Conservation (phyloP, 2,329 filamentous ascomycete genomes). For the Fusarium floridanum region DNA sequence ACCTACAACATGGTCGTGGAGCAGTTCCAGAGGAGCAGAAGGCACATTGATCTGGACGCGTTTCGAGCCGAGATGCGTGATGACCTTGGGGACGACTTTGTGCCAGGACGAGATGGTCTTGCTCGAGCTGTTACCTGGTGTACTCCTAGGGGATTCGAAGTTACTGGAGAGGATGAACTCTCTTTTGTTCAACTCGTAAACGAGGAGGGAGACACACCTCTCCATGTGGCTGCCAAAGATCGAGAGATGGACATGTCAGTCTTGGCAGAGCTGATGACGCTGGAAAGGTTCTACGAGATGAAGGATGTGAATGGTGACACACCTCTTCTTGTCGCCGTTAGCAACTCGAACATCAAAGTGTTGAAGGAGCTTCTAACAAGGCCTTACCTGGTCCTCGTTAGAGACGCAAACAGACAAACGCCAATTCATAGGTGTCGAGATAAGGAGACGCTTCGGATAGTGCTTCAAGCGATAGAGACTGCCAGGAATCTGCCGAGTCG, state of each 20-base stretch:
- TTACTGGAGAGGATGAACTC: not conserved
- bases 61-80: not conserved
- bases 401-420: not conserved
- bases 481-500: not conserved
- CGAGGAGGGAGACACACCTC: not conserved
- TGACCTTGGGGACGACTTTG: not conserved
- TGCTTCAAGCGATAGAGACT: not conserved
- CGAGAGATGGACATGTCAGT: not conserved
- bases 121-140: not conserved
- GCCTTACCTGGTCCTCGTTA: not conserved
- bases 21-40: not conserved
- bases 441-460: not conserved
- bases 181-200: not conserved
- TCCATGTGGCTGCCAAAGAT: not conserved
- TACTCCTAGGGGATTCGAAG: not conserved
- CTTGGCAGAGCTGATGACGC: not conserved
- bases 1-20: not conserved
- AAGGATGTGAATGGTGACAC: not conserved
- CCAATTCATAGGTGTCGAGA: not conserved
- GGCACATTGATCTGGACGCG: not conserved
- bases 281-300: not conserved
- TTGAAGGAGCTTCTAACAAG: not conserved
- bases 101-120: not conserved
- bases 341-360: not conserved
- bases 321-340: not conserved